Evolutionary conservation across 2,329 filamentous ascomycete genomes (phyloP).

Genomic region (Cadophora sp.): DNA sequence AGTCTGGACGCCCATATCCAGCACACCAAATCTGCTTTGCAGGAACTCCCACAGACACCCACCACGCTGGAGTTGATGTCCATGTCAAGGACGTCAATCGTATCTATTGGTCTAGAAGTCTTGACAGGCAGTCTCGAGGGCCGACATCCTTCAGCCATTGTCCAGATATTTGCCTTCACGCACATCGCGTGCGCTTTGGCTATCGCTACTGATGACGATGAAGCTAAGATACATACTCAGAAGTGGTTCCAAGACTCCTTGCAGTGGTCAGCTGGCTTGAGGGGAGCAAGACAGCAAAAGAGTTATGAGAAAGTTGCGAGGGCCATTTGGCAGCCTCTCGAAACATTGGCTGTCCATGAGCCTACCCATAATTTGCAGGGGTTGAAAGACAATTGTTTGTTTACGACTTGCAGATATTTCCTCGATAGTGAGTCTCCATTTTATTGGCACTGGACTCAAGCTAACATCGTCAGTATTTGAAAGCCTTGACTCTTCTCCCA

Average conservation of each 20-base stretch:
- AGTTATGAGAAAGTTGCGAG: slow-evolving; percentile 35
- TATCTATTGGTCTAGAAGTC: slow-evolving; percentile 39
- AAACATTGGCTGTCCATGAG: slow-evolving; percentile 13
- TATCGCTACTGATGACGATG: slow-evolving; percentile 34
- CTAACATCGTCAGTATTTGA: slow-evolving; percentile 34
- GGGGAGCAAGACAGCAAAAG: slow-evolving; percentile 31
- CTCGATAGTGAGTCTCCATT: slow-evolving; percentile 35
- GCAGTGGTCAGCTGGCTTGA: slow-evolving; percentile 31
- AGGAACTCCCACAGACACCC: slow-evolving; percentile 29
- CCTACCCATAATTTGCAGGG: not conserved
- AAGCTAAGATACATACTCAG: slow-evolving; percentile 32
- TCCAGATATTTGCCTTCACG: slow-evolving; percentile 40
- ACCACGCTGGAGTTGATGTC: slow-evolving; percentile 35
- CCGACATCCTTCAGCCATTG: slow-evolving; percentile 37
- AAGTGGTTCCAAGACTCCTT: slow-evolving; percentile 38
- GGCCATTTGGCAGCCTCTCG: slow-evolving; percentile 37
- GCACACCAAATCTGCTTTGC: slow-evolving; percentile 35
- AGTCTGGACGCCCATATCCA: slow-evolving; percentile 38
- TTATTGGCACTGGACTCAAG: not conserved
- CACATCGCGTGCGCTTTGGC: slow-evolving; percentile 40
- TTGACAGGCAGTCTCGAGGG: slow-evolving; percentile 37
- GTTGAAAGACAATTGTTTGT: slow-evolving; percentile 25
- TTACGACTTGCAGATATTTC: slow-evolving; percentile 34
- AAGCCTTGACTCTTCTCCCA: slow-evolving; percentile 23
- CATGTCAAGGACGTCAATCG: slow-evolving; percentile 37